Base-by-base conservation (phyloP, 331 rosid genomes). In the Dryas integrifolia region DNA sequence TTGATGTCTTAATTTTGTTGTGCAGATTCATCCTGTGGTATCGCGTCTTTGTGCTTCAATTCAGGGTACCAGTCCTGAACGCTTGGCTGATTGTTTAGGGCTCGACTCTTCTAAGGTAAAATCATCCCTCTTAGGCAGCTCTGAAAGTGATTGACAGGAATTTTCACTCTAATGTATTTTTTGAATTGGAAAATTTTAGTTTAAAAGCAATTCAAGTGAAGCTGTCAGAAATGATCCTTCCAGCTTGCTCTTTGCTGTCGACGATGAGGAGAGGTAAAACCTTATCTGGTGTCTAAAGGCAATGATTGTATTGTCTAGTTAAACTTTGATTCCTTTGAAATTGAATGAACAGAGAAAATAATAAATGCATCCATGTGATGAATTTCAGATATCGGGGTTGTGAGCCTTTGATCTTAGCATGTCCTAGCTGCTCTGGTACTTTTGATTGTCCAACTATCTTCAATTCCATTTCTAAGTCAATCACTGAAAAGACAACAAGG, bases 11-110 rank as follows among this genome's bases (percentile, higher is more conserved):
- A 67, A 47, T 48, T 63, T 69, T 14, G 35, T 49, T 12, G 21
- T 70, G 74, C 90, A 94, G 98, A 92, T 94, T 77, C 97, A 91
- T 85, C 98, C 98, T 1, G 96, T 94, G 77, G 92, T 94, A 72
- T 94, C 98, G 58, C 92, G 98, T 67, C 96, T 94, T 71, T 94
- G 97, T 80, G 96, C 97, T 69, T 84, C 97, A 59, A 91, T 94
- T 82, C 96, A 89, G 81, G 98, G 97, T 48, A 94, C 98, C 41
- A 89, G 97, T 79, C 97, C 97, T 5, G 96, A 89, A 78, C 92
- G 96, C 59, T 79, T 94, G 81, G 98, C 98, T 61, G 96, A 94
- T 78, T 91, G 98, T 80, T 82, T 94, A 74, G 97, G 98, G 82
- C 91, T 94, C 39, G 98, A 89, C 80, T 72, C 96, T 5, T 94